Base-by-base conservation (phyloP, 176 grass and related monocot genomes). In the Juncus inflexus region DNA sequence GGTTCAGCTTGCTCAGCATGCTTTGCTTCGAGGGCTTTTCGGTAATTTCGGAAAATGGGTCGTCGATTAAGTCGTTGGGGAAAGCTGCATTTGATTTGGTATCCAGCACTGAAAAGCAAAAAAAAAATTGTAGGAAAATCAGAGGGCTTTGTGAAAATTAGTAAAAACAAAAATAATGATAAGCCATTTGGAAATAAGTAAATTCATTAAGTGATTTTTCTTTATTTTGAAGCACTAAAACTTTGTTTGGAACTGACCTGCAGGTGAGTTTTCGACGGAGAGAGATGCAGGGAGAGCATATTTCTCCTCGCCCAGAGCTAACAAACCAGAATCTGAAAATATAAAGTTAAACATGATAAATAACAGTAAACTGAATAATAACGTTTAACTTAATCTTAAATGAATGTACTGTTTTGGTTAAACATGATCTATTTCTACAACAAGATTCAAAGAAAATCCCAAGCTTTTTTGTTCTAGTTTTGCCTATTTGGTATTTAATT, bases 301-400 rank as follows among this genome's bases (percentile, higher is more conserved):
- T 71, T 71, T 71, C 68, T 71, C 68, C 38, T 71, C 68, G 41
- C 54, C 68, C 28, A 71, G 58, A 42, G 54, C 54, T 55, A 71
- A 55, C 53, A 71, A 47, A 59, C 36, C 38, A 59, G 68, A 45
- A 40, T 71, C 68, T 71, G 52, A 12, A 42, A 59, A 58, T 28
- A 71, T 42, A n/a, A 58, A 71, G 43, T 71, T 54, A 9, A 28
- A 58, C 39, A 6, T 42, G 39, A 19, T 57, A 58, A 40, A n/a
- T 13, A 57, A 45, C 54, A 58, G 9, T 40, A 47, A 5, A 59
- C 36, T 56, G 39, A 47, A 12, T 12, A 28, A 28, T 28, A 28
- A 28, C 19, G 19, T 28, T 28, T 28, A 28, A 28, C 19, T 28
- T 28, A 28, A 28, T 28, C 19, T 28, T 28, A 28, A 28, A 28